phyloP scores from a whole-genome alignment of 352 stramenopile species.

The Phytopythium oedochilum region DNA sequence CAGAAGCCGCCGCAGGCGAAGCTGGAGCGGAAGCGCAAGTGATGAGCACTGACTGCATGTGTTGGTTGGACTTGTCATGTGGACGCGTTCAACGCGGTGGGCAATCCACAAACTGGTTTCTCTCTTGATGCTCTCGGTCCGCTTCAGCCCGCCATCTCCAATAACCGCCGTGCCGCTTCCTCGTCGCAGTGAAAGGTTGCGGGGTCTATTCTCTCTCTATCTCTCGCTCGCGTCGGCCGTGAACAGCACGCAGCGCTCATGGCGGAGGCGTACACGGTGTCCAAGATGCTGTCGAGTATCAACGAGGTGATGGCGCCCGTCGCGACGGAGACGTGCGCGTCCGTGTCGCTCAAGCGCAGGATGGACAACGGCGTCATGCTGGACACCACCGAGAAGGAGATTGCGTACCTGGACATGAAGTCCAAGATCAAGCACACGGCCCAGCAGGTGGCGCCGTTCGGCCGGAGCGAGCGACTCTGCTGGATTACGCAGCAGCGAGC shows the following conservation, averaged over 20 bases:
- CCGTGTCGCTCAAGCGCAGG: slow-evolving; percentile 63
- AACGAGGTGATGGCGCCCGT: slow-evolving; percentile 76
- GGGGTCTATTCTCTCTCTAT: background rate
- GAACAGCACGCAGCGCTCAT: slow-evolving; percentile 14
- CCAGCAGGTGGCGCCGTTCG: slow-evolving; percentile 37
- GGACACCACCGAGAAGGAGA: slow-evolving; percentile 65
- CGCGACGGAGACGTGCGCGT: slow-evolving; percentile 32
- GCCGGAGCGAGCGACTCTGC: slow-evolving; percentile 23
- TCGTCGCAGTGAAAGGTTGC: background rate
- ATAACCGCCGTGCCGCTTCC: background rate
- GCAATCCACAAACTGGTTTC: background rate
- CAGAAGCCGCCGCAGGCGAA: slow-evolving; percentile 17
- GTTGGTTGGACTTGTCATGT: background rate
- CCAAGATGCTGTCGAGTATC: slow-evolving; percentile 80
- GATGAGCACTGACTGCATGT: background rate
- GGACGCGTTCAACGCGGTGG: background rate
- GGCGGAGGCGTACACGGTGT: slow-evolving; percentile 72
- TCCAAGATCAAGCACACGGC: slow-evolving; percentile 72
- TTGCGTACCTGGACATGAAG: slow-evolving; percentile 71
- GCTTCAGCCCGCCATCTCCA: no score
- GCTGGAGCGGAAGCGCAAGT: slow-evolving; percentile 1
- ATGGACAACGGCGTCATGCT: slow-evolving; percentile 80
- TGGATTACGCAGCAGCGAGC: slow-evolving; percentile 43
- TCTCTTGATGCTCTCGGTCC: no score
- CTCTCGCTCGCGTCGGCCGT: no score